Evolutionary conservation across 176 grass and related monocot genomes (phyloP).

Genomic region (Oryza glumipatula): DNA sequence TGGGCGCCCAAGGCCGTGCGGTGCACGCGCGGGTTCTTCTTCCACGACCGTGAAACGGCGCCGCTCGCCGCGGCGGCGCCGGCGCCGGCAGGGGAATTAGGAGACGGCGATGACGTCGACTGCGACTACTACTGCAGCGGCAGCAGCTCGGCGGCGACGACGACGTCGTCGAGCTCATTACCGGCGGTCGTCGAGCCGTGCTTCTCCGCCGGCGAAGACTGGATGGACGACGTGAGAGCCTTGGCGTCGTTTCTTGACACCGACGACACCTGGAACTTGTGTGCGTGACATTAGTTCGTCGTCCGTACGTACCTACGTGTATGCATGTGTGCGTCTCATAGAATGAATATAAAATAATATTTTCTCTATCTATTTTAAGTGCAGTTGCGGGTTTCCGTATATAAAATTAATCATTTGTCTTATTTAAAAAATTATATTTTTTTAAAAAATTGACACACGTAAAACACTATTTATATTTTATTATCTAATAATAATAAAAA

Average conservation of each 20-base stretch:
- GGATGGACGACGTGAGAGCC: slow-evolving; percentile 71
- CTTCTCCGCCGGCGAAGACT: slow-evolving; percentile 38
- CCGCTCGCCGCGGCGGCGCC: neutral
- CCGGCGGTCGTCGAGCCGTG: neutral
- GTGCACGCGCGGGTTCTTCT: slow-evolving; percentile 45
- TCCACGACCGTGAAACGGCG: slow-evolving; percentile 14
- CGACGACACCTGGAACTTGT: slow-evolving; percentile 43
- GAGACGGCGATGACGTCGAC: neutral
- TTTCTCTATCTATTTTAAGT: no score
- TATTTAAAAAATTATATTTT: no score
- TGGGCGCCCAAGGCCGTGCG: slow-evolving; percentile 59
- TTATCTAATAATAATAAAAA: no score
- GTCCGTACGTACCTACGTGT: no score
- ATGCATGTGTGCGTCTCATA: no score
- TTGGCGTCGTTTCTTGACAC: slow-evolving; percentile 67
- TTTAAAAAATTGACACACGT: no score
- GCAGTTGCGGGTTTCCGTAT: no score
- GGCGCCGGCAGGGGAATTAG: neutral
- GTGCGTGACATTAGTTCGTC: neutral
- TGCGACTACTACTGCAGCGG: slow-evolving; percentile 28
- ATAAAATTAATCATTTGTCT: no score
- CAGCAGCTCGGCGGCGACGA: slow-evolving; percentile 25
- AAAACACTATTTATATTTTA: no score
- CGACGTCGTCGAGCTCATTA: neutral
- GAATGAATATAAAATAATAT: no score